A percentile compares a stretch with the other conserved stretches of the same genome.
These are phyloP conservation scores for Daedaleopsis sinensis DNA, from an alignment of 768 basidiomycete species.

Conservation along the genomic window DNA sequence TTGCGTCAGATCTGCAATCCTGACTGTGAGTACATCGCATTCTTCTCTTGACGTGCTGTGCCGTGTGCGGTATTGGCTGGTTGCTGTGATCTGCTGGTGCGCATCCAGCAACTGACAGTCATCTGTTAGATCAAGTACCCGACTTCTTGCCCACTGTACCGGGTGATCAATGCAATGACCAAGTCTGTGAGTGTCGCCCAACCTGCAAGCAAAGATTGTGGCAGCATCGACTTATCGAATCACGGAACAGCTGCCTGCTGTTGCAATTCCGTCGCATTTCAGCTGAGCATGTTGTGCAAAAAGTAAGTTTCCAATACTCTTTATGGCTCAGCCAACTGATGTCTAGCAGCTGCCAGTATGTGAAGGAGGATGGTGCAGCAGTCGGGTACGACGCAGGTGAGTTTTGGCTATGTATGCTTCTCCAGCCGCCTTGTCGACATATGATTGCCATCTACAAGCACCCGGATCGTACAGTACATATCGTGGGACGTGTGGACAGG, in stretches of 20 bases:
- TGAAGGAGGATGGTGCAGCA: not conserved
- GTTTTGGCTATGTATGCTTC: not conserved
- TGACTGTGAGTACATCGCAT: constrained; percentile 12
- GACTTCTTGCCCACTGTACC: constrained; percentile 5
- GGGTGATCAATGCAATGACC: constrained; percentile 20
- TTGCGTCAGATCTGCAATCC: constrained; percentile 20
- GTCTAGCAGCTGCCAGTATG: constrained; percentile 17
- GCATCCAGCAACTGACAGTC: not conserved
- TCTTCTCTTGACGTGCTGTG: not conserved
- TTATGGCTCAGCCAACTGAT: not conserved
- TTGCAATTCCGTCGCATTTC: constrained; percentile 18
- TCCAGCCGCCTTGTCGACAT: not conserved
- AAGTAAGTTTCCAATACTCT: constrained; percentile 4
- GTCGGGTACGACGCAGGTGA: constrained; percentile 18
- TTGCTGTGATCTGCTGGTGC: not conserved
- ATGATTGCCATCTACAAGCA: not conserved
- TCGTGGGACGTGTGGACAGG: not conserved
- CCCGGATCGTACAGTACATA: constrained; percentile 9
- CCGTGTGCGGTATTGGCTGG: not conserved
- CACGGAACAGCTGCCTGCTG: constrained; percentile 13
- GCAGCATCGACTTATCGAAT: not conserved
- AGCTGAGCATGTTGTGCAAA: constrained; percentile 22
- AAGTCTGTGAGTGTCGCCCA: constrained; percentile 11
- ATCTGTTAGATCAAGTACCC: constrained; percentile 3
- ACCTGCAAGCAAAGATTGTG: not conserved